Conservation (phyloP, 2,329 filamentous ascomycete genomes). For the Fusarium subglutinans region DNA sequence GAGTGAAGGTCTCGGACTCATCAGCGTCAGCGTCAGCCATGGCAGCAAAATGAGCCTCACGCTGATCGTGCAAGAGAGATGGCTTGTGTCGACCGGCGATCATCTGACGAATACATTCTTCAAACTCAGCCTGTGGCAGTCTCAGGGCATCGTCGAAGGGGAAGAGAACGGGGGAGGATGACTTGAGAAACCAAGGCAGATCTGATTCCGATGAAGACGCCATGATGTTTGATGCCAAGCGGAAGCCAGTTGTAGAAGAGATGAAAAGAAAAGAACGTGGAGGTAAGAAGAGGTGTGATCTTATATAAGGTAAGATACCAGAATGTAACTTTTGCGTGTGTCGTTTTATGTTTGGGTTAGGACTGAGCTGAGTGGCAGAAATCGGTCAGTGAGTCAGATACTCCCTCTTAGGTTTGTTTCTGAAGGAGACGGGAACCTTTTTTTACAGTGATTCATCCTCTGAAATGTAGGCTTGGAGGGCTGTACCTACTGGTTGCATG, state of each 20-base stretch:
- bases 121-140: constrained; percentile 46
- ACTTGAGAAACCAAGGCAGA: constrained; percentile 52
- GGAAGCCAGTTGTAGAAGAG: not conserved
- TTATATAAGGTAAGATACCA: constrained; percentile 7
- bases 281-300: not conserved
- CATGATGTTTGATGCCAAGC: constrained; percentile 23
- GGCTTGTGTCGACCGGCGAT: constrained; percentile 25
- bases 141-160: constrained; percentile 50
- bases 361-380: not conserved
- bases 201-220: constrained; percentile 30
- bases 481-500: constrained; percentile 15
- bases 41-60: not conserved
- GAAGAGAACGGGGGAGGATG: constrained; percentile 51
- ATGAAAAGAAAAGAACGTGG: not conserved
- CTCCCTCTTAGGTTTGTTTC: not conserved
- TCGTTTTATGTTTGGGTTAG: not conserved
- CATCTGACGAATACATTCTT: constrained; percentile 44
- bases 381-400: constrained; percentile 32
- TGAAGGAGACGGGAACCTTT: not conserved
- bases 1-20: constrained; percentile 41
- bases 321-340: not conserved
- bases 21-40: constrained; percentile 23
- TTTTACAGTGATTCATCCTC: not conserved
- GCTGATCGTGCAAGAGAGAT: not conserved
- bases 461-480: not conserved